Evolutionary conservation across 192 early-diverging fungal species (phyloP), one percentile per base, ranked within the genome.

Genomic region (Pilaira anomala): DNA sequence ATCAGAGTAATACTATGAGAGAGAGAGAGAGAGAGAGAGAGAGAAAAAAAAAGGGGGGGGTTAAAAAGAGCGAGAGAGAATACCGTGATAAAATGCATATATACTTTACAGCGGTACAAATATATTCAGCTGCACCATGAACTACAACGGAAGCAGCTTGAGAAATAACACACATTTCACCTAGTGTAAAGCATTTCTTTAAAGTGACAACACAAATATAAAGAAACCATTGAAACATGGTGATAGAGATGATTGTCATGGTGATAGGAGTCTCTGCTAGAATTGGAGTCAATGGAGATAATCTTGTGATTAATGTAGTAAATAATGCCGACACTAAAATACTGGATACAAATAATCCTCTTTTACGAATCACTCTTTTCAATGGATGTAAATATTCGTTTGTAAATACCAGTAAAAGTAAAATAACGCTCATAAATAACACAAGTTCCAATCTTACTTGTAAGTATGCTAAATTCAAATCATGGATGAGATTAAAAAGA

Each of bases 111-210:
- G 77, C 69, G 8, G 58, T 67, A 16, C 73, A 44, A 6, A 78
- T 65, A 33, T 63, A 71, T 46, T 79, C 60, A 25, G 76, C 40
- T 16, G 79, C 78, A 48, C 79, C 80, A 24, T 80, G 30, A 0
- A 76, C 68, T 19, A 90, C 64, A 4, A 88, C 60, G 1, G 83
- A 77, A 11, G 86, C 49, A 0, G 78, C 75, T 65, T 88, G 83
- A 3, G 82, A 71, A 13, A 91, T 54, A 13, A 89, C 66, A 24
- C 80, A 76, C 68, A 87, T 68, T 64, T 91, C 89, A 11, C 87
- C 86, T 53, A 86, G 76, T 0, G 87, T 88, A 69, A 91, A 88
- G 30, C 80, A 83, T 7, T 71, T 69, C 21, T 78, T 59, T 0
- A 70, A 49, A 3, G 60, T 52, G 0, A 66, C 63, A 2, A 67